Conservation (phyloP, 1,284 basidiomycete species). For the Leccinum subrobustum region DNA sequence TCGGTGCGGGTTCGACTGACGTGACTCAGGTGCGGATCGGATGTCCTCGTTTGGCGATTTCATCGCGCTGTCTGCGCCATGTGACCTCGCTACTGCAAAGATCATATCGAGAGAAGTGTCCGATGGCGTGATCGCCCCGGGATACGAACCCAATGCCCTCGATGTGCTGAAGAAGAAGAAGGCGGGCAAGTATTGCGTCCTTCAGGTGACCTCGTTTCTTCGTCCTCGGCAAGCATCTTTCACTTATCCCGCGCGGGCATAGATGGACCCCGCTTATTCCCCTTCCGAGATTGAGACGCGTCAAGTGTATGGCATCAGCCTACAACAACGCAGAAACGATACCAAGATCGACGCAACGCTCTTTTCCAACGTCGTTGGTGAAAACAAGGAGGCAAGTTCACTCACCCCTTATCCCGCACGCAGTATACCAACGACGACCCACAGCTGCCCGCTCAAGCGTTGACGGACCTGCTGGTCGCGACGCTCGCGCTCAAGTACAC, state of each 20-base stretch:
- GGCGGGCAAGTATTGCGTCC: conserved; percentile 97
- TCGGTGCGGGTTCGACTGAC: conserved; percentile 9
- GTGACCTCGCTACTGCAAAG: conserved; percentile 91
- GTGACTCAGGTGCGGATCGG: conserved; percentile 79
- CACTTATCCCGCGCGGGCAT: neutral
- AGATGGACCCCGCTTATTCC: conserved; percentile 85
- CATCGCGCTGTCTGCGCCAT: conserved; percentile 90
- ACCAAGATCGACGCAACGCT: conserved; percentile 81
- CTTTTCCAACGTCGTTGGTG: conserved; percentile 87
- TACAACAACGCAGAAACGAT: conserved; percentile 93
- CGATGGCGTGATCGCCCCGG: conserved; percentile 96
- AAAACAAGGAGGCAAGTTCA: conserved; percentile 72
- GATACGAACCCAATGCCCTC: conserved; percentile 85
- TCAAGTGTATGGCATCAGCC: conserved; percentile 91
- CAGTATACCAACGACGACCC: neutral
- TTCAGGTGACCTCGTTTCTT: conserved; percentile 59
- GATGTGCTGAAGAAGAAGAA: conserved; percentile 97
- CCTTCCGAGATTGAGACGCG: conserved; percentile 86
- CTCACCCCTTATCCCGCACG: neutral
- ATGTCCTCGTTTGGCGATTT: conserved; percentile 99
- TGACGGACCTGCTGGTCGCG: conserved; percentile 89
- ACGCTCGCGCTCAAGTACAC: conserved; percentile 98
- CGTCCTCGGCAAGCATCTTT: neutral
- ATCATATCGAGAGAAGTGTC: conserved; percentile 98
- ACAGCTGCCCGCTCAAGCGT: conserved; percentile 71